These are phyloP conservation scores for Backusella psychrophila DNA, from an alignment of 192 early-diverging fungal species.

Conservation along the genomic window DNA sequence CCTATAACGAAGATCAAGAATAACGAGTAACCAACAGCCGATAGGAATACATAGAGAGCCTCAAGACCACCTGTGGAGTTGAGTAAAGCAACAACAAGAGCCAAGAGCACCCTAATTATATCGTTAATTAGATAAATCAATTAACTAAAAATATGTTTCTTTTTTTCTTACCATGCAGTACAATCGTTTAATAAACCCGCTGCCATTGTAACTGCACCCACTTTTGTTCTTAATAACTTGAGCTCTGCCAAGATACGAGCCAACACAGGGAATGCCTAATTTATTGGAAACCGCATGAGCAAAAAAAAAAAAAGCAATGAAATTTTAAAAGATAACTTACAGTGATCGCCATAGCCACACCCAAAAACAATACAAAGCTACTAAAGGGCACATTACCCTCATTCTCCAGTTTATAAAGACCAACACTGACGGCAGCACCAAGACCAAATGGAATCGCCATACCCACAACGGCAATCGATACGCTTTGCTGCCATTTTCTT, in stretches of 20 bases:
- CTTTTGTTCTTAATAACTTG: conserved; percentile 75
- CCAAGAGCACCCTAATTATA: conserved; percentile 49
- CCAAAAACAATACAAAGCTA: conserved; percentile 84
- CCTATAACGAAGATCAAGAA: conserved; percentile 70
- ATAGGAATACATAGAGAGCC: conserved; percentile 82
- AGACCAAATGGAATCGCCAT: conserved; percentile 82
- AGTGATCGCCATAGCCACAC: conserved; percentile 91
- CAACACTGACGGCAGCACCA: conserved; percentile 73
- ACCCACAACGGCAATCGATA: conserved; percentile 76
- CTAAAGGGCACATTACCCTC: conserved; percentile 48
- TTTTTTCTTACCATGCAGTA: conserved; percentile 73
- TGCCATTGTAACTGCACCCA: conserved; percentile 83
- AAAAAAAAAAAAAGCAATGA: background rate
- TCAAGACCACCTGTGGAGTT: conserved; percentile 68
- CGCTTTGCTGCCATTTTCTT: conserved; percentile 46
- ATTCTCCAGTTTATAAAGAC: conserved; percentile 59
- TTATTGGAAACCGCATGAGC: background rate
- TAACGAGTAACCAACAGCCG: conserved; percentile 64
- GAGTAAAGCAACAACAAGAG: conserved; percentile 83
- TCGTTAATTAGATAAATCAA: background rate
- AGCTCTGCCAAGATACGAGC: conserved; percentile 91
- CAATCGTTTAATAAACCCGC: conserved; percentile 89
- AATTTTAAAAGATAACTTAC: conserved; percentile 24
- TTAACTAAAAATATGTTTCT: background rate
- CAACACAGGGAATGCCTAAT: conserved; percentile 86